Percentiles rank a stretch among this genome's conserved stretches.
phyloP scores from a whole-genome alignment of 306 rosid genomes.

The Pyrus betulifolia region DNA sequence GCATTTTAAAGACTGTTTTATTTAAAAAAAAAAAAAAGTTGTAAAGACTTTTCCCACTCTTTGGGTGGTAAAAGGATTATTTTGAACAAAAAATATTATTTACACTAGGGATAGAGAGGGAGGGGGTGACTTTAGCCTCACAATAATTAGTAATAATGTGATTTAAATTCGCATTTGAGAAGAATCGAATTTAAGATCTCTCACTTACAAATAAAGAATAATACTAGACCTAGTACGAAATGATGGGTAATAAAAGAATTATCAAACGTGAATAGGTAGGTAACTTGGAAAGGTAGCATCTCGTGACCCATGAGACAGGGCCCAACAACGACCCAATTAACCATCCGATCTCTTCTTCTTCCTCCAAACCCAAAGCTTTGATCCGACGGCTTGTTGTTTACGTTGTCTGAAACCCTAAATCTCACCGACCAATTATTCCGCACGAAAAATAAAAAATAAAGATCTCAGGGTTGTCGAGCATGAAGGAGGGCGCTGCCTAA shows the following conservation, averaged over 20 bases:
- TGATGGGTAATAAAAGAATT: neutral
- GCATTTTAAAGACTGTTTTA: neutral
- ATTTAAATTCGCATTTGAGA: accelerated
- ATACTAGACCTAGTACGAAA: too few relatives aligned
- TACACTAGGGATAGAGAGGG: too few relatives aligned
- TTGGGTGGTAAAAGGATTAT: neutral
- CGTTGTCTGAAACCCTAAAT: conserved; percentile 5
- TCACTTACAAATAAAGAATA: too few relatives aligned
- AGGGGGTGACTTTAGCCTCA: too few relatives aligned
- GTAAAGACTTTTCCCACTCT: neutral
- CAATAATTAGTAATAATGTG: too few relatives aligned
- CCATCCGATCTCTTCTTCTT: neutral
- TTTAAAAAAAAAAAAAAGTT: too few relatives aligned
- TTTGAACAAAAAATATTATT: too few relatives aligned
- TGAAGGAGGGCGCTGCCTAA: conserved; percentile 1
- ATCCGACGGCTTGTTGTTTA: neutral
- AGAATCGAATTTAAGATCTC: accelerated
- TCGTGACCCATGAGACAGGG: conserved; percentile 5
- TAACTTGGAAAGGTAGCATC: neutral
- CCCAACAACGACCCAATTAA: conserved; percentile 1
- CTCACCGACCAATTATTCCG: neutral
- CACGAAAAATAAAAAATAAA: neutral
- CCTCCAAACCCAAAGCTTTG: neutral
- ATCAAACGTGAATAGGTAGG: neutral
- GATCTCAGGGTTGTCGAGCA: conserved; percentile 2